Percentiles rank a stretch among this genome's conserved stretches.
These are phyloP conservation scores for Trichaptum fuscoviolaceum DNA, from an alignment of 768 basidiomycete species.

Conservation along the genomic window DNA sequence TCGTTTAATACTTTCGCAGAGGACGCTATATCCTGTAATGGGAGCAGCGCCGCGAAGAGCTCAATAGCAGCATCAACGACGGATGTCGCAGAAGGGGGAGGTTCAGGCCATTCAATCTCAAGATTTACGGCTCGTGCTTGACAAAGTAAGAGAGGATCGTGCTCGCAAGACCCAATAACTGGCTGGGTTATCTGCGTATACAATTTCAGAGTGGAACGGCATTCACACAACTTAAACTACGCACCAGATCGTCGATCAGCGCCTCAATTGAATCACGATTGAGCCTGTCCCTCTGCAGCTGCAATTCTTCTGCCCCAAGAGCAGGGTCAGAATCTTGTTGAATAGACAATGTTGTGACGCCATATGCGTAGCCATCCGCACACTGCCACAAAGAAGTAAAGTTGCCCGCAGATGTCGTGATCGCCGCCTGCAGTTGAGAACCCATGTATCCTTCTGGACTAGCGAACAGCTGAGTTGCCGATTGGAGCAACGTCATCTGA, in stretches of 20 bases:
- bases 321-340: conserved; percentile 34
- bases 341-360: conserved; percentile 68
- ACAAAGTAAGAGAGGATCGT: conserved; percentile 75
- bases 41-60: conserved; percentile 74
- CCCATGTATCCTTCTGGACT: conserved; percentile 81
- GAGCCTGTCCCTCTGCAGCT: conserved; percentile 41
- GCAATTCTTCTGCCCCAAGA: conserved; percentile 23
- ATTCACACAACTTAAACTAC: conserved; percentile 17
- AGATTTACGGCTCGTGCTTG: conserved; percentile 34
- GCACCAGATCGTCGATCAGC: conserved; percentile 71
- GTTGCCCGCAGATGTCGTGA: conserved; percentile 76
- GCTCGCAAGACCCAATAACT: conserved; percentile 77
- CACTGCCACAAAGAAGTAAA: conserved; percentile 86
- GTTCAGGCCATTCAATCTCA: conserved; percentile 48
- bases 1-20: conserved; percentile 50
- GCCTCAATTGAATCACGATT: conserved; percentile 80
- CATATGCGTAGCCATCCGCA: conserved; percentile 87
- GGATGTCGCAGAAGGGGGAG: conserved; percentile 72
- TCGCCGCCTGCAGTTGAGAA: conserved; percentile 86
- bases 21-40: conserved; percentile 64
- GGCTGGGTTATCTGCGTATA: conserved; percentile 60
- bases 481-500: conserved; percentile 77
- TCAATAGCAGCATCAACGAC: conserved; percentile 89
- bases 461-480: conserved; percentile 75
- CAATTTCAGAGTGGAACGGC: not conserved